Percentiles rank a stretch among this genome's conserved stretches.
These are phyloP conservation scores for Tulasnella sp. DNA, from an alignment of 768 basidiomycete genomes.

Conservation along the genomic window DNA sequence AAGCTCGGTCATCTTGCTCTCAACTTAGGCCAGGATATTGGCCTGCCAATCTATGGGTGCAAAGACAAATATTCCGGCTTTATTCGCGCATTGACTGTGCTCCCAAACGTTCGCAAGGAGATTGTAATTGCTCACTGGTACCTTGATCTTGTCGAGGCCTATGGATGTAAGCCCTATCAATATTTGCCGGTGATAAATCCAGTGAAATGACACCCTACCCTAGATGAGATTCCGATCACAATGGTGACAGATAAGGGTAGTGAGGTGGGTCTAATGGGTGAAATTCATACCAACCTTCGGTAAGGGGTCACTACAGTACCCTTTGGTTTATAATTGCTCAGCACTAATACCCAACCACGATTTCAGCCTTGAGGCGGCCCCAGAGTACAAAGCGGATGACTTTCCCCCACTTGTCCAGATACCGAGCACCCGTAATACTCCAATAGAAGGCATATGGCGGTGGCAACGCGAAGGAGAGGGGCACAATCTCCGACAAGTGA, in stretches of 20 bases:
- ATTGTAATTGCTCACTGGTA: slow-evolving; percentile 44
- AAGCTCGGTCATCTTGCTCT: slow-evolving; percentile 42
- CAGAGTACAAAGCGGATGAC: slow-evolving; percentile 38
- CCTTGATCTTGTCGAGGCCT: slow-evolving; percentile 44
- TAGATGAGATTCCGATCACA: slow-evolving; percentile 41
- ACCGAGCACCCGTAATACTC: slow-evolving; percentile 44
- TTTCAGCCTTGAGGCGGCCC: slow-evolving; percentile 28
- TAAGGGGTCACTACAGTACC: not conserved
- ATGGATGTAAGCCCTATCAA: slow-evolving; percentile 39
- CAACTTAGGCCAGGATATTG: slow-evolving; percentile 42
- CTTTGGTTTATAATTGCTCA: not conserved
- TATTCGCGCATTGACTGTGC: slow-evolving; percentile 38
- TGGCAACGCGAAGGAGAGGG: slow-evolving; percentile 40
- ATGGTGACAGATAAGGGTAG: slow-evolving; percentile 44
- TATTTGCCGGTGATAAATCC: not conserved
- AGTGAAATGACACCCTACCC: not conserved
- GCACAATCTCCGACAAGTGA: slow-evolving; percentile 36
- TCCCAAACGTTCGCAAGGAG: slow-evolving; percentile 42
- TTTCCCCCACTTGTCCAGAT: slow-evolving; percentile 38
- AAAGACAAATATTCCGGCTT: slow-evolving; percentile 43
- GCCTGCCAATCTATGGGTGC: slow-evolving; percentile 43
- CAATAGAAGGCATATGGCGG: slow-evolving; percentile 45
- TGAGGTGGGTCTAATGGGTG: slow-evolving; percentile 43
- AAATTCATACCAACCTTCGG: slow-evolving; percentile 22
- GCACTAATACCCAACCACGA: not conserved